Evolutionary conservation across 2,329 filamentous ascomycete species (phyloP), one percentile per base, ranked within the genome.

Genomic region (Ustulina deusta): DNA sequence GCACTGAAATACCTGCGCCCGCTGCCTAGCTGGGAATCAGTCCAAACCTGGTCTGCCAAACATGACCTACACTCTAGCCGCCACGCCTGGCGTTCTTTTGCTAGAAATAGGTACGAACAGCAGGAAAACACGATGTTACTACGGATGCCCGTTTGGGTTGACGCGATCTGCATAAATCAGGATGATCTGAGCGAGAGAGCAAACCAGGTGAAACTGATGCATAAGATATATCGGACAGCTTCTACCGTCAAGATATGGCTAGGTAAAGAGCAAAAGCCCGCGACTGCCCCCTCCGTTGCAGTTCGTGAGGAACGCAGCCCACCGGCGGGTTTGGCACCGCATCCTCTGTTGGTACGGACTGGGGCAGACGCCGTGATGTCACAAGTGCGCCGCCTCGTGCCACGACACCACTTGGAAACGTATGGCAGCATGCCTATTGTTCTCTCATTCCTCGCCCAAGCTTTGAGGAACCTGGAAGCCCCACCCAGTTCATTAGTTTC

Each of bases 1-100:
- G 71, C 71, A 2, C 61, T 73, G 66, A 71, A 65, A 55, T 64
- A 71, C 48, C 63, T 73, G 15, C 70, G 71, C 15, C 68, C 46
- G 34, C 61, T 64, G 2, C 61, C 61, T 11, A 46, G 64, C 20
- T 73, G 70, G 66, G 69, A 68, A 17, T 73, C 71, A 7, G 70
- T 72, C 6, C 54, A 57, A 46, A 63, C 63, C 25, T 73, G 66
- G 70, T 46, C 64, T 20, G 48, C 60, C 20, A 48, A 65, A 17
- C 66, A 73, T 29, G 34, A 54, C 3, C 62, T 73, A 2, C 67
- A 71, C 13, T 72, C 71, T 10, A 69, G 69, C 52, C 64, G 51
- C 9, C 55, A 65, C 36, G 65, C 22, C 17, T 73, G 71, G 71
- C 46, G 66, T 5, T 34, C 44, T 13, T 69, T 73, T 27, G 66